A percentile compares a stretch with the other conserved stretches of the same genome.
phyloP scores from a whole-genome alignment of 345 rosid genomes.

The Aethionema arabicum region DNA sequence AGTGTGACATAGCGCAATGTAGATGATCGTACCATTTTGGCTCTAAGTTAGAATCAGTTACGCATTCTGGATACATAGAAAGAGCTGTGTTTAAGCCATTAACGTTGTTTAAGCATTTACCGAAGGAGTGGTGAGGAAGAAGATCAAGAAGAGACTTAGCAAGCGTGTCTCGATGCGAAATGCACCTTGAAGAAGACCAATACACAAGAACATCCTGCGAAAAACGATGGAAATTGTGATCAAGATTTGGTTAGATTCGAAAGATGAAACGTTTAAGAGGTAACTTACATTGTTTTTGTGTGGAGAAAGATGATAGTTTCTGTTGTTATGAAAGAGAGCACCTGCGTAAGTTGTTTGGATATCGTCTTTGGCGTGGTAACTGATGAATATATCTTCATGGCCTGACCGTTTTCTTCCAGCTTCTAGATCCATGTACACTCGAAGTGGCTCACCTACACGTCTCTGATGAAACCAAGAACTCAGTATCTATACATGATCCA shows the following conservation, averaged over 20 bases:
- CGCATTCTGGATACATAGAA: conserved; percentile 71
- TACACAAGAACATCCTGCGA: conserved; percentile 67
- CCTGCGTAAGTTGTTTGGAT: conserved; percentile 91
- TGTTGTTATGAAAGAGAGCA: conserved; percentile 80
- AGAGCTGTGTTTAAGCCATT: conserved; percentile 72
- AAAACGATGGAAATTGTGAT: neutral
- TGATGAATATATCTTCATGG: conserved; percentile 73
- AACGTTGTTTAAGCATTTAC: conserved; percentile 92
- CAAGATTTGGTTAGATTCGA: neutral
- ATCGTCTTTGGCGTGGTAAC: conserved; percentile 90
- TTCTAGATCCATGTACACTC: conserved; percentile 94
- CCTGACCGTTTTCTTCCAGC: conserved; percentile 86
- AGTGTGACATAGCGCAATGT: conserved; percentile 95
- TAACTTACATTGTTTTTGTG: conserved; percentile 62
- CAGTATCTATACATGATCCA: conserved; percentile 3
- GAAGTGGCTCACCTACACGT: conserved; percentile 75
- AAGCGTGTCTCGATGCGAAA: conserved; percentile 60
- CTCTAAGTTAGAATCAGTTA: conserved; percentile 37
- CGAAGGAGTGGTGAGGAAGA: conserved; percentile 84
- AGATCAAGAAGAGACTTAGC: conserved; percentile 65
- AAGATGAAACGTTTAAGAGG: neutral
- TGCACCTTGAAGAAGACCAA: conserved; percentile 97
- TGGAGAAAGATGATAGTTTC: conserved; percentile 72
- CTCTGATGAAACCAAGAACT: conserved; percentile 47
- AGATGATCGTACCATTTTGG: conserved; percentile 93